Evolutionary conservation across 2,329 filamentous ascomycete genomes (phyloP).

Genomic region (Calonectria hawksworthii): DNA sequence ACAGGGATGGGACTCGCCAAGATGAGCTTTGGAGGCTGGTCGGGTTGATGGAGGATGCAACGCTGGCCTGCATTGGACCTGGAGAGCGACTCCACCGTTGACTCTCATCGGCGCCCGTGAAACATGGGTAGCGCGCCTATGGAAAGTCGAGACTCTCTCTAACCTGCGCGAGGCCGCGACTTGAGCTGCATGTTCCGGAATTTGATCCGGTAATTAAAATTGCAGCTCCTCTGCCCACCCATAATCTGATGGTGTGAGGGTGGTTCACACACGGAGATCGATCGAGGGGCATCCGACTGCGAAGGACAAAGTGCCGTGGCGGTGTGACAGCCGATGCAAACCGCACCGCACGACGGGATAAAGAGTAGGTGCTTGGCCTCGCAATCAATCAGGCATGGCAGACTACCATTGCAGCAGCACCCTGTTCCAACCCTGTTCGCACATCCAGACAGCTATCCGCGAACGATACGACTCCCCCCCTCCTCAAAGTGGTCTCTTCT

Average conservation of each 20-base stretch:
- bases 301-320: background rate
- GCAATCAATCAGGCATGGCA: too few relatives aligned
- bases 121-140: background rate
- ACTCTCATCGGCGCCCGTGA: background rate
- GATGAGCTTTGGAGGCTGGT: background rate
- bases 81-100: background rate
- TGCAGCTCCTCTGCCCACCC: background rate
- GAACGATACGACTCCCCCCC: background rate
- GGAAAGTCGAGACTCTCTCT: background rate
- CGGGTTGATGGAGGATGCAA: background rate
- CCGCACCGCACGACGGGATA: background rate
- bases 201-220: background rate
- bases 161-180: background rate
- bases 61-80: background rate
- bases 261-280: background rate
- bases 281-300: background rate
- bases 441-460: background rate
- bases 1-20: background rate
- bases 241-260: background rate
- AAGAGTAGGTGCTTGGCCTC: too few relatives aligned
- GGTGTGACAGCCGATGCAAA: background rate
- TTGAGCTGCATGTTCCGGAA: background rate
- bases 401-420: background rate
- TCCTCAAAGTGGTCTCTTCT: background rate
- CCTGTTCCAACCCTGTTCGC: background rate